Evolutionary conservation across 2,329 filamentous ascomycete genomes (phyloP).

Genomic region (Sclerotinia minor): DNA sequence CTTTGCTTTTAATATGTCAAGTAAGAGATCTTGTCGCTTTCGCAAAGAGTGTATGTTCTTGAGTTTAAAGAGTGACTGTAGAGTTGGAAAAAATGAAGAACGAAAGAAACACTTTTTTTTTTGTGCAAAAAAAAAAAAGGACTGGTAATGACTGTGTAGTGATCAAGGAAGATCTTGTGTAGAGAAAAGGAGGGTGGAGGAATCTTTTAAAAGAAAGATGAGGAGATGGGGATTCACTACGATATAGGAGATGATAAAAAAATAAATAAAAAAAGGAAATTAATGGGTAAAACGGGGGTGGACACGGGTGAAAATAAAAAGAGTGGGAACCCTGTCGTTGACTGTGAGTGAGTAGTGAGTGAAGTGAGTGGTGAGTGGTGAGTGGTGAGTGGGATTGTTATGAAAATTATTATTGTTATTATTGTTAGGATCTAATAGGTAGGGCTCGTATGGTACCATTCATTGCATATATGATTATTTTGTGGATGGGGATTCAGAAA

Average conservation of each 20-base stretch:
- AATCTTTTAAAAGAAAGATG: slow-evolving; percentile 20
- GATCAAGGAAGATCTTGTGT: slow-evolving; percentile 21
- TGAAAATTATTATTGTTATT: too few relatives aligned
- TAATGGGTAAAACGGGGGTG: slow-evolving; percentile 11
- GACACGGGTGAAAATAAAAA: not conserved
- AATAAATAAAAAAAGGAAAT: slow-evolving; percentile 22
- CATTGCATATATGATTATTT: not conserved
- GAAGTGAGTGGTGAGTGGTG: too few relatives aligned
- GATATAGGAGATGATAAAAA: too few relatives aligned
- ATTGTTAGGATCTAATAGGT: not conserved
- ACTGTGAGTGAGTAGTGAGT: too few relatives aligned
- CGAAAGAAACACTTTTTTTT: slow-evolving; percentile 29
- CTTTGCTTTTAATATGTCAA: slow-evolving; percentile 5
- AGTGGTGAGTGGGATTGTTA: too few relatives aligned
- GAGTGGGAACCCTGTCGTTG: slow-evolving; percentile 17
- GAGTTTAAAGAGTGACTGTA: slow-evolving; percentile 40
- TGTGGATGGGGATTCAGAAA: too few relatives aligned
- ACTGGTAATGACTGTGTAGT: slow-evolving; percentile 27
- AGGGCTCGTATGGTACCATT: not conserved
- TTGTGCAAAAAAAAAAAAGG: slow-evolving; percentile 19
- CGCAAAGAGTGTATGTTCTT: slow-evolving; percentile 34
- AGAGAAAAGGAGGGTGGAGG: slow-evolving; percentile 11
- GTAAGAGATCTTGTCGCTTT: slow-evolving; percentile 34
- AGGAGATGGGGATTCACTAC: slow-evolving; percentile 1
- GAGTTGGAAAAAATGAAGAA: slow-evolving; percentile 37